Base-by-base conservation (phyloP, 805 yeast genomes). In the Metschnikowia orientalis region DNA sequence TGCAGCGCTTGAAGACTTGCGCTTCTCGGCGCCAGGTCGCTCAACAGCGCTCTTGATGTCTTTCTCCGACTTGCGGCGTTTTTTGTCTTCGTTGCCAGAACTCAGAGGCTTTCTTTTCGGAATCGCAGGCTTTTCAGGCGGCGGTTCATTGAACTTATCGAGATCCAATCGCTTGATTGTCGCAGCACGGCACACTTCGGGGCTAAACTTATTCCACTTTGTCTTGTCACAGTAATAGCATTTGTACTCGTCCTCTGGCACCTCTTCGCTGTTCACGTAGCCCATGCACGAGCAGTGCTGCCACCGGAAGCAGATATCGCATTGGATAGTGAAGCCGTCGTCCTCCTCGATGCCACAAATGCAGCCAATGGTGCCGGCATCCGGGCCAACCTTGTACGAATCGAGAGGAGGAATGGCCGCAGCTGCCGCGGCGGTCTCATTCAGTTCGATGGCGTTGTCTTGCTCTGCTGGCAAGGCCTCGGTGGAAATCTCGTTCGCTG, bases 261-360 rank as follows among this genome's bases (percentile, higher is more conserved):
- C 94, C 30, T 82, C 79, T 23, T 75, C 81, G 37, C 74, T 76
- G 27, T 79, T 74, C 27, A 67, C 67, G 37, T 84, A 85, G 6
- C 81, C 82, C 75, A 87, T 85, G 58, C 97, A 89, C n/a, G 75
- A 68, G 17, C 92, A 88, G 61, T 89, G 97, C 54, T 89, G 96
- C 97, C 97, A 89, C 41, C 95, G 75, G 56, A 75, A 80, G 57
- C 97, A 89, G 20, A 76, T 71, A 54, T 88, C 96, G 62, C 98
- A 92, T 60, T 92, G 97, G 41, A 92, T 84, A 15, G 95, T 89
- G 51, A 86, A 81, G 0, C 97, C 97, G 47, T 90, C 92, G 59
- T 87, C 96, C 40, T 86, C 94, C 37, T 78, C 84, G 46, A 69
- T 79, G 1, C 79, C 87, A 67, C 97, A 90, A 6, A 89, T 76